phyloP scores from a whole-genome alignment of 179 eudicot genomes.

The Silene coronaria region DNA sequence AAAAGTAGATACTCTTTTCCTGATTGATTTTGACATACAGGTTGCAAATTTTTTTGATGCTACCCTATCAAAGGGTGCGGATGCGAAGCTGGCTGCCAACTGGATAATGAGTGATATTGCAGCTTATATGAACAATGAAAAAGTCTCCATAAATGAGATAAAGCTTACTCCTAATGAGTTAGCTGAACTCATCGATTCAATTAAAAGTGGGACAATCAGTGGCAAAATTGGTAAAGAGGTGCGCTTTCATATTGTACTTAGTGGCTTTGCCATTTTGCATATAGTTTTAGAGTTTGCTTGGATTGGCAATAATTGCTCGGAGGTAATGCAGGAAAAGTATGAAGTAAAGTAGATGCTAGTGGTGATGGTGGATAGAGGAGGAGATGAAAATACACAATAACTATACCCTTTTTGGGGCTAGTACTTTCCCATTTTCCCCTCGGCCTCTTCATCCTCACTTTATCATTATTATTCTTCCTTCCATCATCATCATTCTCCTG shows the following conservation, averaged over 20 bases:
- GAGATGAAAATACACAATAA: no score
- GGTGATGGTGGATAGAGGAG: no score
- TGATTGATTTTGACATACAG: conserved; percentile 28
- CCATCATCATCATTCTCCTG: no score
- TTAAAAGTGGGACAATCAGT: conserved; percentile 73
- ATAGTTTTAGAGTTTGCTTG: not conserved
- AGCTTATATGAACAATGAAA: conserved; percentile 79
- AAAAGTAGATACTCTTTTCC: not conserved
- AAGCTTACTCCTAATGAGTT: conserved; percentile 73
- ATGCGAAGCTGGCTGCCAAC: conserved; percentile 82
- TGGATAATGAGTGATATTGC: conserved; percentile 99
- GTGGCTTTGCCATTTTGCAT: not conserved
- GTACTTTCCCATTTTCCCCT: no score
- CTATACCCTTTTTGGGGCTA: no score
- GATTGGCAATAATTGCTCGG: no score
- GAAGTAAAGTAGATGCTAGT: no score
- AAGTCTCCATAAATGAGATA: conserved; percentile 58
- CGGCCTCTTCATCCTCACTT: no score
- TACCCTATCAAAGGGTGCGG: conserved; percentile 65
- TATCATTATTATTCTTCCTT: no score
- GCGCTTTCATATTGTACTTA: conserved; percentile 7
- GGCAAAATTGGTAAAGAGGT: conserved; percentile 98
- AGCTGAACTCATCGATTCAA: conserved; percentile 76
- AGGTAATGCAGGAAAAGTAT: no score
- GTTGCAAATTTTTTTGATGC: conserved; percentile 85